Conservation (phyloP, 192 early-diverging fungal species). For the Oehlia diaphana region DNA sequence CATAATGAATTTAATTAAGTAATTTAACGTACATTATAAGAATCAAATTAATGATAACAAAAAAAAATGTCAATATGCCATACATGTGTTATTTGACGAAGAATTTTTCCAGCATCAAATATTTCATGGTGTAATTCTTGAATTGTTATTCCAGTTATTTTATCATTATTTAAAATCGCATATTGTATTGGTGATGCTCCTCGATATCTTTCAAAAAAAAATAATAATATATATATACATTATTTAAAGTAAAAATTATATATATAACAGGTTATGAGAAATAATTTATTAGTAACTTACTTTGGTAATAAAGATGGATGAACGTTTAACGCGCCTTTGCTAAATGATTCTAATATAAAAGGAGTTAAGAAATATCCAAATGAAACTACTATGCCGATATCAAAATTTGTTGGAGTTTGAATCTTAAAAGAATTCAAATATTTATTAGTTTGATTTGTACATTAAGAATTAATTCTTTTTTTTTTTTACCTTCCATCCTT, state of each 20-base stretch:
- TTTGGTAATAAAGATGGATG: conserved; percentile 93
- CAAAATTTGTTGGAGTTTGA: conserved; percentile 47
- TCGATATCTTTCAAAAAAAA: conserved; percentile 62
- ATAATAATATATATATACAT: too few species aligned
- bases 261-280: too few species aligned
- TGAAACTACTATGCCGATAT: conserved; percentile 90
- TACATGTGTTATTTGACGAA: conserved; percentile 68
- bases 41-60: neutral
- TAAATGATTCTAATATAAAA: conserved; percentile 69
- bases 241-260: too few species aligned
- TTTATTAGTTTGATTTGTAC: neutral
- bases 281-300: conserved; percentile 37
- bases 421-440: conserved; percentile 2
- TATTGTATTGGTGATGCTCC: conserved; percentile 90
- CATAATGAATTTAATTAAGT: too few species aligned
- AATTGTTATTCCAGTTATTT: conserved; percentile 77
- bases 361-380: conserved; percentile 88
- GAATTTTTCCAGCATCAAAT: conserved; percentile 87
- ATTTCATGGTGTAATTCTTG: conserved; percentile 75
- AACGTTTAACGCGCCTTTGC: conserved; percentile 75
- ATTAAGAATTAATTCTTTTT: neutral
- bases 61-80: conserved; percentile 31
- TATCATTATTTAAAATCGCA: conserved; percentile 76
- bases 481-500: conserved; percentile 49
- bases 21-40: too few species aligned